Conservation (phyloP, 257 asterid species). For the Solanum sejunctum region DNA sequence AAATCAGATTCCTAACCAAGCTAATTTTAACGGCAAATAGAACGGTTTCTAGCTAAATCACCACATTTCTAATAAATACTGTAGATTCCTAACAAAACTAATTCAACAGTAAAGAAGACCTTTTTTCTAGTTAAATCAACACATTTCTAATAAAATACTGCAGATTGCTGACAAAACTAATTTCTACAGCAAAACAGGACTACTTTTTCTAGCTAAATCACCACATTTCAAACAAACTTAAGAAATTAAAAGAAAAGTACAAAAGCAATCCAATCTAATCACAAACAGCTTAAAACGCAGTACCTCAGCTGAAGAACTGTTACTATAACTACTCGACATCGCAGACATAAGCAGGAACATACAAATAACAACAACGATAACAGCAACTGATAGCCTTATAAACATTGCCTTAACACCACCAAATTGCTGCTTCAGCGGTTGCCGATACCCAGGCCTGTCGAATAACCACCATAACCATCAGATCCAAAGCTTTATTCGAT, state of each 20-base stretch:
- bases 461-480: constrained; percentile 1
- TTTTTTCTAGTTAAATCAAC: background rate
- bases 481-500: constrained; percentile 11
- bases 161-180: background rate
- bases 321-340: constrained; percentile 22
- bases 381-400: constrained; percentile 55
- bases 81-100: background rate
- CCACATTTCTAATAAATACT: background rate
- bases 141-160: background rate
- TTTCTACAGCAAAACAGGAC: background rate
- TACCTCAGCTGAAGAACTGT: constrained; percentile 44
- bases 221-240: background rate
- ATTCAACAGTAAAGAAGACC: background rate
- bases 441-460: constrained; percentile 53
- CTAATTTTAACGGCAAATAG: background rate
- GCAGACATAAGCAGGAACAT: constrained; percentile 46
- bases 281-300: background rate
- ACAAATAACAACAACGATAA: constrained; percentile 56
- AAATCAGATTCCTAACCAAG: background rate
- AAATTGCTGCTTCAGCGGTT: constrained; percentile 50
- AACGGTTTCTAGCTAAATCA: background rate
- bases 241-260: background rate
- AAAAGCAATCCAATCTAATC: background rate
- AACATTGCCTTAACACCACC: constrained; percentile 65
- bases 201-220: background rate